These are phyloP conservation scores for Debaryomycetaceae sp. DNA, from an alignment of 1,139 yeast species.

Conservation along the genomic window DNA sequence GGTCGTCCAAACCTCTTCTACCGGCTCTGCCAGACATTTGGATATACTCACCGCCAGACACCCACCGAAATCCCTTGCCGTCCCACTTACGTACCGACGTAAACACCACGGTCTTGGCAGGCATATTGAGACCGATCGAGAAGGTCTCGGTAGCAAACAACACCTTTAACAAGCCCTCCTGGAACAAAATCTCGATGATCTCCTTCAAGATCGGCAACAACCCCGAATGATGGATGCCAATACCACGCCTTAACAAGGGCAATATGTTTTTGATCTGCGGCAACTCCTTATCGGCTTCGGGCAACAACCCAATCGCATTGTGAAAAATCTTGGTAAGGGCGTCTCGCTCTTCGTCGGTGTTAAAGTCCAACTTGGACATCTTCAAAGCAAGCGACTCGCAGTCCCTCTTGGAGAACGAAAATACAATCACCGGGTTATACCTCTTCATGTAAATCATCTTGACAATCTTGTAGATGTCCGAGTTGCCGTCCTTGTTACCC, in stretches of 20 bases:
- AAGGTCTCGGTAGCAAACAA: constrained; percentile 97
- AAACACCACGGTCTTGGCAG: constrained; percentile 97
- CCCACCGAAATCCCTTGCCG: constrained; percentile 96
- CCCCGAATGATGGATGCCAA: constrained; percentile 98
- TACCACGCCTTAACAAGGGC: constrained; percentile 87
- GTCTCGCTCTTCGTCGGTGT: constrained; percentile 86
- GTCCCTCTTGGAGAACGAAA: constrained; percentile 93
- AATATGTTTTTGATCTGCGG: constrained; percentile 91
- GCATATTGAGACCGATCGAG: constrained; percentile 97
- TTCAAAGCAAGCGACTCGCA: constrained; percentile 92
- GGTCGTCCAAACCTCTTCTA: constrained; percentile 97
- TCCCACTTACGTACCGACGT: constrained; percentile 98
- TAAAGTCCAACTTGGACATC: constrained; percentile 92
- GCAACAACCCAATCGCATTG: constrained; percentile 81
- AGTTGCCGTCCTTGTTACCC: constrained; percentile 76
- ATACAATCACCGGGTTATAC: constrained; percentile 96
- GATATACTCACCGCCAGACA: constrained; percentile 97
- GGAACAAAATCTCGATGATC: constrained; percentile 93
- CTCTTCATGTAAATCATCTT: constrained; percentile 96
- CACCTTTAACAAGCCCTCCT: constrained; percentile 92
- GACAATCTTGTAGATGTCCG: constrained; percentile 94
- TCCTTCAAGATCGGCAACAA: constrained; percentile 92
- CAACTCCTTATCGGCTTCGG: constrained; percentile 85
- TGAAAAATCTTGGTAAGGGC: constrained; percentile 83
- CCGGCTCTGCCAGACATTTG: constrained; percentile 99